A percentile compares a stretch with the other conserved stretches of the same genome.
Conservation (phyloP, 495 filamentous ascomycete species). For the Penicillium malachiteum region DNA sequence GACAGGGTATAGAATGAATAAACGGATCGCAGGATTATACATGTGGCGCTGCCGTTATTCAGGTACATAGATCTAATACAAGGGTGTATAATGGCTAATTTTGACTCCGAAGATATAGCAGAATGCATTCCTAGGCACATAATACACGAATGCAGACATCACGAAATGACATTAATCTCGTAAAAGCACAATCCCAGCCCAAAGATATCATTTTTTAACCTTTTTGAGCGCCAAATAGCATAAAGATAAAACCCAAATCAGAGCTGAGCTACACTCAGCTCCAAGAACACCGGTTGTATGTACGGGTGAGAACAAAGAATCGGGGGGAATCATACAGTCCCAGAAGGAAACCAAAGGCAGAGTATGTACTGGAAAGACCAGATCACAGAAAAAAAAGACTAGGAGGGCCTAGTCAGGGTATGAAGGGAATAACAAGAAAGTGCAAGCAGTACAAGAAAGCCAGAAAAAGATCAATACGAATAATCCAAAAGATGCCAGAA, state of each 20-base stretch:
- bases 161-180: conserved; percentile 24
- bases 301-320: conserved; percentile 15
- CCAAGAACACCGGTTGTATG: conserved; percentile 18
- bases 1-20: too few species aligned
- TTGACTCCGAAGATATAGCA: too few species aligned
- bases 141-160: background rate
- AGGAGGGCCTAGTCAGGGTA: conserved; percentile 18
- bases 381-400: conserved; percentile 13
- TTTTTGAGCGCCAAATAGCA: conserved; percentile 26
- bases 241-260: conserved; percentile 7
- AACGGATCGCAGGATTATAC: too few species aligned
- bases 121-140: background rate
- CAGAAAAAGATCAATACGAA: conserved; percentile 7
- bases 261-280: conserved; percentile 3
- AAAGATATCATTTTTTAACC: conserved; percentile 25
- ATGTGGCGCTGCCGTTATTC: too few species aligned
- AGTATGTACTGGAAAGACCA: conserved; percentile 19
- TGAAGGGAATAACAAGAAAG: conserved; percentile 13
- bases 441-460: background rate
- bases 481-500: background rate
- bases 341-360: conserved; percentile 12
- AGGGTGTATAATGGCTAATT: too few species aligned
- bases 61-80: too few species aligned
- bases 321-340: conserved; percentile 32
- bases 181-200: conserved; percentile 22